phyloP scores from a whole-genome alignment of 202 grass and related monocot species.

The Zoysia matrella region DNA sequence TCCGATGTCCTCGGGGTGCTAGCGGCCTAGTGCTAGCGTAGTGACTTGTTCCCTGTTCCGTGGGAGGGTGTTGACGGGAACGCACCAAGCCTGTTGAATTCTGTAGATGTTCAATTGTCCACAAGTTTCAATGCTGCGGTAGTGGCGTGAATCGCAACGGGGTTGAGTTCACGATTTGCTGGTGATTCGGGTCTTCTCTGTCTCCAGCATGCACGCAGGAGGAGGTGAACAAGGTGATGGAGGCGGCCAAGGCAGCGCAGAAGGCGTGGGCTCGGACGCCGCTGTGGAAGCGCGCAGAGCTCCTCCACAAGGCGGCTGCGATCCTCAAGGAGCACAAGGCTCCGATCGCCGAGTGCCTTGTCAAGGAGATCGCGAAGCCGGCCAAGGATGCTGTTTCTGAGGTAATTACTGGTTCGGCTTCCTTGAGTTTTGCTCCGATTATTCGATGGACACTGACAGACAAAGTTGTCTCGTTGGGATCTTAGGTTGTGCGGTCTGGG shows the following conservation, averaged over 20 bases:
- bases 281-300: conserved; percentile 90
- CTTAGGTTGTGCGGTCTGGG: conserved; percentile 86
- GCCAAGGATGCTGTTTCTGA: background rate
- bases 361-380: too few relatives aligned
- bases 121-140: background rate
- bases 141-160: background rate
- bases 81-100: conserved; percentile 2
- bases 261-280: conserved; percentile 85
- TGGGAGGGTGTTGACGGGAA: conserved; percentile 14
- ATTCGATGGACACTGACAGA: background rate
- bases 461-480: conserved; percentile 12
- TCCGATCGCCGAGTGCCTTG: conserved; percentile 80
- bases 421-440: conserved; percentile 15
- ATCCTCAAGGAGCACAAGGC: conserved; percentile 92
- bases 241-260: conserved; percentile 73
- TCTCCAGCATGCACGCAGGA: conserved; percentile 91
- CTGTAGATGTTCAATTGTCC: conserved; percentile 11
- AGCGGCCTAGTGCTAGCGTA: background rate
- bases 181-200: background rate
- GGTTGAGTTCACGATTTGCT: conserved; percentile 18
- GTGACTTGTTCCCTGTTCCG: background rate
- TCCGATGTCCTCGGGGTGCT: conserved; percentile 17
- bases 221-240: conserved; percentile 99
- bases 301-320: conserved; percentile 90
- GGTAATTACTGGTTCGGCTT: too few relatives aligned